A percentile compares a stretch with the other conserved stretches of the same genome.
These are phyloP conservation scores for Barnettozyma populi DNA, from an alignment of 805 yeast species.

Conservation along the genomic window DNA sequence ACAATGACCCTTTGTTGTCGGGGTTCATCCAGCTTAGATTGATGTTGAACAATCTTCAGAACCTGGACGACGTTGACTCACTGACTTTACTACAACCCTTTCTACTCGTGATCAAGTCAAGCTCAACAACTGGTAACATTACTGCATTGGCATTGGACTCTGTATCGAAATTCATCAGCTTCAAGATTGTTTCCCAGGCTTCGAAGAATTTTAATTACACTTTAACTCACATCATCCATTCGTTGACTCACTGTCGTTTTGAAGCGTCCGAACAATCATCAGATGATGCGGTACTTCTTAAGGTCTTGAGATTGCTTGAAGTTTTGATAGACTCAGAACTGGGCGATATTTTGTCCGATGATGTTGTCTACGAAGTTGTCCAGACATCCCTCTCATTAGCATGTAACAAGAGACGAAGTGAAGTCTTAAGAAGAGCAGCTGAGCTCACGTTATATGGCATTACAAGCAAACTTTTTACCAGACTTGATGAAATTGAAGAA, in stretches of 20 bases:
- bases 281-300: constrained; percentile 85
- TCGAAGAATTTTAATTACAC: constrained; percentile 54
- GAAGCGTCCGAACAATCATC: constrained; percentile 91
- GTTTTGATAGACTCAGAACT: constrained; percentile 56
- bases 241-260: constrained; percentile 90
- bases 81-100: constrained; percentile 82
- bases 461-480: constrained; percentile 61
- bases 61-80: constrained; percentile 56
- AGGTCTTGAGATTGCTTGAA: constrained; percentile 74
- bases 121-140: constrained; percentile 79
- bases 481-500: constrained; percentile 52
- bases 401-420: constrained; percentile 87
- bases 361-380: constrained; percentile 78
- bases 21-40: constrained; percentile 77
- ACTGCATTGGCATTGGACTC: constrained; percentile 79
- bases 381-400: constrained; percentile 91
- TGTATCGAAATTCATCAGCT: constrained; percentile 64
- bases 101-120: constrained; percentile 72
- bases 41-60: constrained; percentile 52
- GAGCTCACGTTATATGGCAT: constrained; percentile 73
- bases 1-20: constrained; percentile 60
- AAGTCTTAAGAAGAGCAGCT: constrained; percentile 82
- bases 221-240: constrained; percentile 52
- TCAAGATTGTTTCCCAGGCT: constrained; percentile 52
- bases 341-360: constrained; percentile 68